These are phyloP conservation scores for Neurospora sp. DNA, from an alignment of 495 filamentous ascomycete genomes.

Conservation along the genomic window DNA sequence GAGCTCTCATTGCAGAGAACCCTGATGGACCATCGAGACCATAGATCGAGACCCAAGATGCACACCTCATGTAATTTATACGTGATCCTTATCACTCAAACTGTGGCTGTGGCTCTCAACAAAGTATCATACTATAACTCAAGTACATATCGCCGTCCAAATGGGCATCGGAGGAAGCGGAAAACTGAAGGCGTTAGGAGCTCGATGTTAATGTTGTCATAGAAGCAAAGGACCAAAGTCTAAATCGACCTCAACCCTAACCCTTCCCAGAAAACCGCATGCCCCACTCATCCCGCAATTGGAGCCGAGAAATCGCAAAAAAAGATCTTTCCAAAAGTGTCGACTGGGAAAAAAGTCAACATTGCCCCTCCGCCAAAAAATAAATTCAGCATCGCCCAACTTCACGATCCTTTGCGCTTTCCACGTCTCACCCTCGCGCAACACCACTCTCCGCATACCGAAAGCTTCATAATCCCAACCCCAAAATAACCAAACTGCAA, in stretches of 20 bases:
- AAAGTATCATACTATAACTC: background rate
- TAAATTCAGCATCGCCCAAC: background rate
- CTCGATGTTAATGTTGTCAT: background rate
- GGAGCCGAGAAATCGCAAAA: background rate
- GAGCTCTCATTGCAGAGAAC: background rate
- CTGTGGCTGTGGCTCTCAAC: background rate
- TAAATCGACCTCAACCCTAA: background rate
- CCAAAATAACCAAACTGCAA: background rate
- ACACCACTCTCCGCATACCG: background rate
- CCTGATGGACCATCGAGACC: background rate
- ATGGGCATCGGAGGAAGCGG: background rate
- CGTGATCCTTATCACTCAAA: background rate
- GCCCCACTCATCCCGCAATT: background rate
- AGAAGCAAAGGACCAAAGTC: background rate
- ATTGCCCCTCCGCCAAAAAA: background rate
- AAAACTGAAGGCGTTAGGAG: background rate
- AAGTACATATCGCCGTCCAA: background rate
- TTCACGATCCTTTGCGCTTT: background rate
- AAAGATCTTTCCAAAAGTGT: conserved; percentile 5
- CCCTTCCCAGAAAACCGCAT: background rate
- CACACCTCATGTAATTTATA: background rate
- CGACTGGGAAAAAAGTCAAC: background rate
- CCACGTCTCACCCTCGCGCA: background rate
- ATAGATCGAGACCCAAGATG: background rate
- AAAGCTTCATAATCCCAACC: background rate